Evolutionary conservation across 305 asterid genomes (phyloP), one percentile per base, ranked within the genome.

Genomic region (Solanum hybrid): DNA sequence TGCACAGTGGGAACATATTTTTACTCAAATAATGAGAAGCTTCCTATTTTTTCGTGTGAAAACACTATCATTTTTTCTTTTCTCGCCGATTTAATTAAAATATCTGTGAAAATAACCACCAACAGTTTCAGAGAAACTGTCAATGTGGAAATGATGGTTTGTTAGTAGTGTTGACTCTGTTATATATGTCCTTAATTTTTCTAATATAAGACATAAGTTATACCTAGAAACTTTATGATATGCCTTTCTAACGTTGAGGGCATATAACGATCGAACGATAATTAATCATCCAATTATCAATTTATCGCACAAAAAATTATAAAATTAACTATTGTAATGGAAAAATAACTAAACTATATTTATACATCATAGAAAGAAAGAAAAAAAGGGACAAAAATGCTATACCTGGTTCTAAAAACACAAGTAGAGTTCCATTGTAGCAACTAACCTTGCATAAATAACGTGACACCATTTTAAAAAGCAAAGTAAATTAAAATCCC

Each of bases 1-100:
- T 0, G 0, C 10, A 17, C 19, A 56, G 24, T 56, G 5, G 0
- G 0, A 56, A 19, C 10, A 56, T 1, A 24, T 24, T 71, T 22
- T 12, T 9, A 11, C 2, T 71, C 9, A 10, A 64, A 22, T 64
- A 56, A 19, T 64, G 26, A 64, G 27, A 64, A 22, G 2, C 26
- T 64, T 64, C 0, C 12, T 8, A 19, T 64, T 22, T 22, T 22
- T 64, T 8, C 6, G 6, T 8, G 27, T 8, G 72, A 64, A 64
- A 64, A 8, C 2, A 64, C 12, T 4, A 4, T 4, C 0, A 8
- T 71, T 27, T 71, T 17, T 26, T 26, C 32, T 24, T 11, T 71
- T 26, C 4, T 71, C 0, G 1, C 0, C 3, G 4, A 26, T 22
- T 71, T 0, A 6, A 3, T 29, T 2, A 15, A 29, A 73, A 73